These are phyloP conservation scores for Talaromyces thailandensis DNA, from an alignment of 495 filamentous ascomycete genomes.

Conservation along the genomic window DNA sequence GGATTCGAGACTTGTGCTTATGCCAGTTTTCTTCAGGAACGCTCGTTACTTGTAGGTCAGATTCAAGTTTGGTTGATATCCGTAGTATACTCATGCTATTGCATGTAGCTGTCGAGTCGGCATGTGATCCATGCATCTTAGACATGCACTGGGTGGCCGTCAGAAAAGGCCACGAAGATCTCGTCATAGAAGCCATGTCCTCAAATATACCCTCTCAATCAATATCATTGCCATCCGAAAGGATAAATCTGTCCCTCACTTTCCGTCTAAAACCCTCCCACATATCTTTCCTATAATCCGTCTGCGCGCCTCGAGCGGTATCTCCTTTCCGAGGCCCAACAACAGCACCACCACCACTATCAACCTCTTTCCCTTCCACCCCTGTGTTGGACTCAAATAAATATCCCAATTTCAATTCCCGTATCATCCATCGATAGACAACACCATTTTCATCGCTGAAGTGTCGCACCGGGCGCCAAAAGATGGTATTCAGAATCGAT, in stretches of 20 bases:
- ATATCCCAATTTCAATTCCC: constrained; percentile 1
- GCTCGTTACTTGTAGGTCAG: background rate
- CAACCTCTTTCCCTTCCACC: background rate
- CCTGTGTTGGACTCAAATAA: background rate
- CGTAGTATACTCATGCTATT: background rate
- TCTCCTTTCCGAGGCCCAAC: background rate
- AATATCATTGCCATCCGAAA: background rate
- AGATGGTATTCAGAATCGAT: constrained; percentile 2
- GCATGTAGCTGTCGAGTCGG: background rate
- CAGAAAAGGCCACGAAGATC: background rate
- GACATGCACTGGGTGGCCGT: background rate
- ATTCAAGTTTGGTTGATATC: background rate
- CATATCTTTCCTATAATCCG: background rate
- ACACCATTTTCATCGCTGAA: constrained; percentile 2
- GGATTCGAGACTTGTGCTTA: background rate
- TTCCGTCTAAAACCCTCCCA: background rate
- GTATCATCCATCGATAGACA: constrained; percentile 4
- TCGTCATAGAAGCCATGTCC: background rate
- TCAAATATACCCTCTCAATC: background rate
- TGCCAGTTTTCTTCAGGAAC: background rate
- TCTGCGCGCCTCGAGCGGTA: background rate
- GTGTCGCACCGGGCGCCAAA: constrained; percentile 1
- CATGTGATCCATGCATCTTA: background rate
- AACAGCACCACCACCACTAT: background rate
- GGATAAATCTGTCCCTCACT: background rate